Conservation (phyloP, 768 basidiomycete genomes). For the Leccinum subtestaceum region DNA sequence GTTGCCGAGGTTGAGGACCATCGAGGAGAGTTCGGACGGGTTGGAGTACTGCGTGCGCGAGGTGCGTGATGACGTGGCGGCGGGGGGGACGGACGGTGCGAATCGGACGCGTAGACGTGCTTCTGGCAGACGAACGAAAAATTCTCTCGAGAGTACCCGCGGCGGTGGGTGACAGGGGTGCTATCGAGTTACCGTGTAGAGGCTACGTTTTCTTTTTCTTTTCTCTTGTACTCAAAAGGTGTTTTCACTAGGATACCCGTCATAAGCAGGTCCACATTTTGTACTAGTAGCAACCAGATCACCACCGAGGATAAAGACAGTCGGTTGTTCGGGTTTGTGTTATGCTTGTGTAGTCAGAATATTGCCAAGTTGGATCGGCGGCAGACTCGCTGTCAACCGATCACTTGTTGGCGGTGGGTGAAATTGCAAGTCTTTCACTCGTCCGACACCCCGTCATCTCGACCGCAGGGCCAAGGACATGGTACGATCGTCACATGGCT, state of each 20-base stretch:
- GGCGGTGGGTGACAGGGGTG: background rate
- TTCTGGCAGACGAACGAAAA: conserved; percentile 15
- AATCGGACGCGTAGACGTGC: background rate
- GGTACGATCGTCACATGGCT: too few relatives aligned
- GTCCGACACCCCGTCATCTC: too few relatives aligned
- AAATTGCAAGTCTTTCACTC: too few relatives aligned
- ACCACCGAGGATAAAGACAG: background rate
- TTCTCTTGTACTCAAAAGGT: background rate
- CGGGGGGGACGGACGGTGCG: background rate
- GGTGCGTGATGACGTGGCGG: background rate
- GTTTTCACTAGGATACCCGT: background rate
- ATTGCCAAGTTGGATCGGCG: background rate
- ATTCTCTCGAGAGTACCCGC: conserved; percentile 7
- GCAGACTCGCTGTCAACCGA: too few relatives aligned
- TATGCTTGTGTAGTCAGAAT: background rate
- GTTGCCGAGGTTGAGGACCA: conserved; percentile 19
- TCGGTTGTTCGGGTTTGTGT: too few relatives aligned
- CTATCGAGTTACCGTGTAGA: background rate
- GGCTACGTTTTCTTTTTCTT: background rate
- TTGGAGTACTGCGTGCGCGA: conserved; percentile 13
- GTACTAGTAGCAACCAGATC: background rate
- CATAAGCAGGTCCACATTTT: background rate
- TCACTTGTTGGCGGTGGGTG: too few relatives aligned
- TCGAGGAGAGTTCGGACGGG: conserved; percentile 23
- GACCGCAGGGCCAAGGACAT: too few relatives aligned